These are phyloP conservation scores for Cercis canadensis DNA, from an alignment of 306 rosid genomes.

Conservation along the genomic window DNA sequence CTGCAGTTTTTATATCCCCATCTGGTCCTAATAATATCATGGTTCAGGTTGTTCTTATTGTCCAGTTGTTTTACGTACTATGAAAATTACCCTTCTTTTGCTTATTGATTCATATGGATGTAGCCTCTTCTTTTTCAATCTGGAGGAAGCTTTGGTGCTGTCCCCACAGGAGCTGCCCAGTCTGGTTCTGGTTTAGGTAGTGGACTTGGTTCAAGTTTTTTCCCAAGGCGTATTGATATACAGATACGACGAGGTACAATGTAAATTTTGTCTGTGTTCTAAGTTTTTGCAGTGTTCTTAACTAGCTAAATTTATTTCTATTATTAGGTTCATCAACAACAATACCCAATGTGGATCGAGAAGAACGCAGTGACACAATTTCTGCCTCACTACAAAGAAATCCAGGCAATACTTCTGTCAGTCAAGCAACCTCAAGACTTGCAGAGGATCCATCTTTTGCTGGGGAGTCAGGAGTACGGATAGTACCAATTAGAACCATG, in stretches of 20 bases:
- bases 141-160: constrained; percentile 70
- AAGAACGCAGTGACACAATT: constrained; percentile 63
- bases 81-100: constrained; percentile 37
- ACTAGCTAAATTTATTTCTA: constrained; percentile 31
- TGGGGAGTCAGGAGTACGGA: constrained; percentile 77
- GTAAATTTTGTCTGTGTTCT: constrained; percentile 17
- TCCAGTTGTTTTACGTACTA: constrained; percentile 28
- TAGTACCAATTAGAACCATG: constrained; percentile 89
- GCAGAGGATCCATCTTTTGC: constrained; percentile 56
- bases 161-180: constrained; percentile 78
- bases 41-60: constrained; percentile 81
- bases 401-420: constrained; percentile 62
- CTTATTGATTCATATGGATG: constrained; percentile 54
- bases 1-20: constrained; percentile 94
- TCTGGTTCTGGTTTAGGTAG: constrained; percentile 69
- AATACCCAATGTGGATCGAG: constrained; percentile 57
- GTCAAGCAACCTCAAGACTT: constrained; percentile 61
- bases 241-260: constrained; percentile 88
- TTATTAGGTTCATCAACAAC: constrained; percentile 69
- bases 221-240: constrained; percentile 94
- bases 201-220: constrained; percentile 68
- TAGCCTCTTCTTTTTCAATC: constrained; percentile 97
- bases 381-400: constrained; percentile 66
- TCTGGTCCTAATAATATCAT: constrained; percentile 91
- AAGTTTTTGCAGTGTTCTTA: constrained; percentile 21